Evolutionary conservation across 179 eudicot genomes (phyloP), one percentile per base, ranked within the genome.

Genomic region (Camellia oleifera): DNA sequence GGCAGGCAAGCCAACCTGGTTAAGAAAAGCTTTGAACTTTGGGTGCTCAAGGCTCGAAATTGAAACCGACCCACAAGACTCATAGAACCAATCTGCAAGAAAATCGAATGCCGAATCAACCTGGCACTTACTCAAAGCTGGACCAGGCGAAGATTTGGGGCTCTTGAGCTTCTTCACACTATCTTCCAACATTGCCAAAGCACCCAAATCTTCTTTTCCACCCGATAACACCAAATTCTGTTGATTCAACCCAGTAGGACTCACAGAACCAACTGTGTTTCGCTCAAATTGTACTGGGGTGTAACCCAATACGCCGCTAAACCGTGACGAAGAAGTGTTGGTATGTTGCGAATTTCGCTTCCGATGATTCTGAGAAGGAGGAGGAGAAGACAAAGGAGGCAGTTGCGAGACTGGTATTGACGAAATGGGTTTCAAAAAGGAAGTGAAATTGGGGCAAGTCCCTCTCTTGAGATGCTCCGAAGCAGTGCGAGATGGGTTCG

Each of bases 401-500:
- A 77, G 17, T 2, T 82, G 78, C 1, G 83, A 44, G 12, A 85
- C 48, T 0, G 85, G 75, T 52, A 71, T 52, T 2, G 89, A 66
- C 13, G 86, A 83, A 14, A 79, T 81, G 75, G 86, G 89, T 68
- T 63, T 80, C 13, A 85, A 81, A 0, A 18, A 53, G 52, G 89
- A 81, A n/a, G 72, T 91, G 54, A 94, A 88, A 86, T 89, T 85
- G 53, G 93, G 92, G 80, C 93, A 90, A 58, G 93, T 90, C 0
- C 92, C 93, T 2, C 90, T 48, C 75, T 86, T 90, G 23, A 90
- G 84, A 81, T 94, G 98, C 81, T 93, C 98, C 4, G 97, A 91
- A 53, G 98, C 98, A 0, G 98, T 91, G 9, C 98, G 83, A 26
- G 98, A 94, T 1, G 98, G 98, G 69, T 94, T 94, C 0, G 98